Conservation (phyloP, 306 rosid genomes). For the Casuarina equisetifolia region DNA sequence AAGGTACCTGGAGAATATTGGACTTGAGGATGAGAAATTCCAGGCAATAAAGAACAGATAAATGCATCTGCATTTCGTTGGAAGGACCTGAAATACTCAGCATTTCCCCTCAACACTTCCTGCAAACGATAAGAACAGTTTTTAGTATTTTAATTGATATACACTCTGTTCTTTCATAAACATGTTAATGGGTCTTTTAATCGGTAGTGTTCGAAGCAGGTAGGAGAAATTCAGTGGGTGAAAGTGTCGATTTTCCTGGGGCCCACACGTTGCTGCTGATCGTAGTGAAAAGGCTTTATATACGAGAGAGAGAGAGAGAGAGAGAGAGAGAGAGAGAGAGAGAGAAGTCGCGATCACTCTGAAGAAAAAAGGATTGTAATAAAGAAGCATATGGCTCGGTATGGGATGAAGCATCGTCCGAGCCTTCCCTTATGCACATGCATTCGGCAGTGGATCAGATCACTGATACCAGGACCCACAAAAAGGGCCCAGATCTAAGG, state of each 20-base stretch:
- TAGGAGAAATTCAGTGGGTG: no score
- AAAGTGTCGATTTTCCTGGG: background rate
- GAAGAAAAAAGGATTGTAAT: conserved; percentile 20
- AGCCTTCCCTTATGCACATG: conserved; percentile 64
- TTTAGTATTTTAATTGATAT: no score
- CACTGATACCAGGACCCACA: conserved; percentile 49
- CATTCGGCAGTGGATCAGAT: conserved; percentile 35
- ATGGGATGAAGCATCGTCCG: conserved; percentile 32
- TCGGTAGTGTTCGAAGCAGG: no score
- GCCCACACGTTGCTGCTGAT: background rate
- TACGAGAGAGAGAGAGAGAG: conserved; percentile 17
- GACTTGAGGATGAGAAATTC: conserved; percentile 84
- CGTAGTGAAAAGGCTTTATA: background rate
- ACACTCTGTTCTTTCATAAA: no score
- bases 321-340: no score
- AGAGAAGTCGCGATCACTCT: conserved; percentile 39
- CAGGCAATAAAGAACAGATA: conserved; percentile 85
- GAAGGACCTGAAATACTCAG: conserved; percentile 77
- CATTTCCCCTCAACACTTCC: conserved; percentile 96
- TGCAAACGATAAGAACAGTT: conserved; percentile 22
- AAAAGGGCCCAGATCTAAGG: conserved; percentile 28
- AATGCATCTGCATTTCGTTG: conserved; percentile 84
- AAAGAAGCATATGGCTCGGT: conserved; percentile 31
- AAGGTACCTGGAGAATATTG: conserved; percentile 92
- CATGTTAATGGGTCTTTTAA: no score